Evolutionary conservation across 345 rosid species (phyloP), one percentile per base, ranked within the genome.

Genomic region (Arabis hirsuta): DNA sequence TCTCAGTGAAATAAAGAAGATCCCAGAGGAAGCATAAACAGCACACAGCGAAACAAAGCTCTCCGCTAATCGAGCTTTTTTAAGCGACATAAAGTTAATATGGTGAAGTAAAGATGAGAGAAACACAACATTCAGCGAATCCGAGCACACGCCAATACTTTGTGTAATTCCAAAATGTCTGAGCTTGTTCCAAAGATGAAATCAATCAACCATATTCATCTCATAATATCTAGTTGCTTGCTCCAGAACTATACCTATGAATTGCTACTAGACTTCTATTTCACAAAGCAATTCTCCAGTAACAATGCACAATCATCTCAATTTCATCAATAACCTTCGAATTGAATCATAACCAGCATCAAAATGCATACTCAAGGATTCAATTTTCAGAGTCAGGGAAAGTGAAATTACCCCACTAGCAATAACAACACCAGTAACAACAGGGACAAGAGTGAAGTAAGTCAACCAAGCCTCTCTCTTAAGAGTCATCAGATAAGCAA

Each of bases 401-500:
- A 44, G 29, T n/a, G 45, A 61, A 19, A 81, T 36, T 81, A 92
- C 99, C 91, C 99, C 99, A 71, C 97, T 92, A n/a, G 99, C 99
- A 74, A 96, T 89, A 54, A 96, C 60, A 76, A 96, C 99, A 7
- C 99, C 99, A 12, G 96, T 81, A 45, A 96, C 99, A 4, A 96
- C 99, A 12, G 99, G 99, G 13, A 96, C 26, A 56, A 96, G 85
- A 59, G 99, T 85, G 59, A 88, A 53, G 60, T 96, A 96, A 70
- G 99, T 96, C 50, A 92, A 82, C 99, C 99, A 96, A 66, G 96
- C 96, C 82, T 96, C 99, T 24, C 96, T 82, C 80, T 87, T 92
- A 10, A 87, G 60, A 0, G 97, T 96, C 79, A 92, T 90, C 79
- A 90, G 59, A 76, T 96, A 96, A 42, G 99, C 99, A 55, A 96